phyloP scores from a whole-genome alignment of 148 eudicot species.

The Suaeda aralocaspica region DNA sequence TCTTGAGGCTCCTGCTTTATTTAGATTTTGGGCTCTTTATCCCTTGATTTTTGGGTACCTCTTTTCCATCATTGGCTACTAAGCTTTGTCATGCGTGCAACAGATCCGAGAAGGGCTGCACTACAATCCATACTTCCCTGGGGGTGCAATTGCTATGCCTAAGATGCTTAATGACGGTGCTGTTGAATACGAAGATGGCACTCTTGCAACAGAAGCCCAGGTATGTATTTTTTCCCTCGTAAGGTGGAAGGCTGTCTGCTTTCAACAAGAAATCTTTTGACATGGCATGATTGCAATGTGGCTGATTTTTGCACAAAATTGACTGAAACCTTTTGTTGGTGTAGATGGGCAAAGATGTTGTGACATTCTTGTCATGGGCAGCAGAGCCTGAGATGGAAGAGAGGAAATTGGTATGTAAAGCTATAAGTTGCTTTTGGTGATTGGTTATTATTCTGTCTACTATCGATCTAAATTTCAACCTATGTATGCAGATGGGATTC shows the following conservation, averaged over 20 bases:
- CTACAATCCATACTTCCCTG: constrained; percentile 97
- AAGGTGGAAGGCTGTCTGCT: not conserved
- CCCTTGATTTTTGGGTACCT: not conserved
- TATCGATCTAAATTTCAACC: constrained; percentile 1
- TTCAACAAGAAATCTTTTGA: not conserved
- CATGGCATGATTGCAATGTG: not conserved
- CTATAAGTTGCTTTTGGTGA: not conserved
- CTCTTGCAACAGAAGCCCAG: constrained; percentile 95
- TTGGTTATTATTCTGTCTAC: not conserved
- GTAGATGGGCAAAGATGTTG: constrained; percentile 98
- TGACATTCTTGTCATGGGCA: constrained; percentile 75
- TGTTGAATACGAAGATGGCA: constrained; percentile 95
- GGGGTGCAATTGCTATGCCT: constrained; percentile 99
- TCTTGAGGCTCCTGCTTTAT: not conserved
- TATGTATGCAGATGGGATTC: constrained; percentile 83
- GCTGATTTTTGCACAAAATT: not conserved
- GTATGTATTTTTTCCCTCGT: constrained; percentile 18
- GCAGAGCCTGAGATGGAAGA: constrained; percentile 98
- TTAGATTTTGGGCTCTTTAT: not conserved
- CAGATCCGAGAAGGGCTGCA: constrained; percentile 91
- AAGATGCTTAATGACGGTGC: constrained; percentile 97
- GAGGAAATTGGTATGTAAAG: constrained; percentile 61
- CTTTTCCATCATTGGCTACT: not conserved
- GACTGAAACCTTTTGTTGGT: constrained; percentile 12
- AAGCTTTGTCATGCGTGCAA: not conserved